These are phyloP conservation scores for Panaeolus cyanescens DNA, from an alignment of 768 basidiomycete species.

Conservation along the genomic window DNA sequence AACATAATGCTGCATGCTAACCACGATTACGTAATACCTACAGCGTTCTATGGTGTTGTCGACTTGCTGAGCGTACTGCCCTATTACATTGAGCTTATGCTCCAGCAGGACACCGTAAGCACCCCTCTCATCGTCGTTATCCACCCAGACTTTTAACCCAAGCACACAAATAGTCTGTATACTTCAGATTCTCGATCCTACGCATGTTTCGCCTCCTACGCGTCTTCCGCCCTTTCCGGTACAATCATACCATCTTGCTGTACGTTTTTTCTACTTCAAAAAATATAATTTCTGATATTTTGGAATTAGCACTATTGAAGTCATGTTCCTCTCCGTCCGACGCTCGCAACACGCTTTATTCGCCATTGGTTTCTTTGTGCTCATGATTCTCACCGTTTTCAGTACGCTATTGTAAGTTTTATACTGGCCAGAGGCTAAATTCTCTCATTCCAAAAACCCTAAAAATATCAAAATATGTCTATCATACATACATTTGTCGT, in stretches of 20 bases:
- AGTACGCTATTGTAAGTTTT: slow-evolving; percentile 74
- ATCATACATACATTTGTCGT: too few species aligned
- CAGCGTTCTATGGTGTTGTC: slow-evolving; percentile 82
- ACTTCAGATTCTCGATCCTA: slow-evolving; percentile 90
- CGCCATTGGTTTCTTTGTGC: slow-evolving; percentile 82
- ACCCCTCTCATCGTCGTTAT: background rate
- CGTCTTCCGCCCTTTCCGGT: slow-evolving; percentile 88
- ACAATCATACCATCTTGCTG: slow-evolving; percentile 60
- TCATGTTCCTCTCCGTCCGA: slow-evolving; percentile 89
- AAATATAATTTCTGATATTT: slow-evolving; percentile 1
- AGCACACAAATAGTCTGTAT: slow-evolving; percentile 55
- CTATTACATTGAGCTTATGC: slow-evolving; percentile 84
- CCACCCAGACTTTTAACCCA: background rate
- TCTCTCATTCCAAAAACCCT: too few species aligned
- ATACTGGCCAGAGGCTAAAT: background rate
- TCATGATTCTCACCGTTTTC: slow-evolving; percentile 86
- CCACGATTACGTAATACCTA: slow-evolving; percentile 7
- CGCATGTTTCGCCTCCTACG: slow-evolving; percentile 87
- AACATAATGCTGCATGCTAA: background rate
- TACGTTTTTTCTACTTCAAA: slow-evolving; percentile 35
- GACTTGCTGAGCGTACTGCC: slow-evolving; percentile 86
- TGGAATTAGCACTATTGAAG: slow-evolving; percentile 72
- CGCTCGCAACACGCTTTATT: slow-evolving; percentile 85
- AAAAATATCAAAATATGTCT: too few species aligned
- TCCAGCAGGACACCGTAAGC: slow-evolving; percentile 81